These are phyloP conservation scores for Hypocreales sp. DNA, from an alignment of 2,329 filamentous ascomycete species.

Conservation along the genomic window DNA sequence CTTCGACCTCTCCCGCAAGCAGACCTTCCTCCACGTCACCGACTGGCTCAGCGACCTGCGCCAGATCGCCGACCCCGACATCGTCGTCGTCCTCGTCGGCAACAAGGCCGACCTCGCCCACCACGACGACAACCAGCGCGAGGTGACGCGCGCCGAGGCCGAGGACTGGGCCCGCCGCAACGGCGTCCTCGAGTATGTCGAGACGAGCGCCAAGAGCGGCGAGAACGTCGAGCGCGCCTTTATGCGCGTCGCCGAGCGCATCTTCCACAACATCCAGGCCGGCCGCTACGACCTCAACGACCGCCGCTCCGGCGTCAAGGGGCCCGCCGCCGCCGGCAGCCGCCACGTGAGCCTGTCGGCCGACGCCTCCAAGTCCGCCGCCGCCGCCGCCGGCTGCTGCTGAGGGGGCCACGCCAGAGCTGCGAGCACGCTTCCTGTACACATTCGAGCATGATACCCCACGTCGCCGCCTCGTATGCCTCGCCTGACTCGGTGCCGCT, in stretches of 20 bases:
- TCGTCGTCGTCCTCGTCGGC: slow-evolving; percentile 85
- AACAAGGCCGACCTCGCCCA: slow-evolving; percentile 81
- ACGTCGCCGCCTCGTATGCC: too few relatives aligned
- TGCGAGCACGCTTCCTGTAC: not conserved
- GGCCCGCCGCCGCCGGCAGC: slow-evolving; percentile 34
- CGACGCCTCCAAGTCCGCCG: slow-evolving; percentile 21
- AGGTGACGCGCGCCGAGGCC: slow-evolving; percentile 71
- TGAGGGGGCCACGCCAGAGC: slow-evolving; percentile 12
- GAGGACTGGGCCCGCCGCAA: slow-evolving; percentile 79
- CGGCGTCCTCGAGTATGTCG: slow-evolving; percentile 82
- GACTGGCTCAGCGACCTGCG: slow-evolving; percentile 90
- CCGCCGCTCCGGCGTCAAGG: slow-evolving; percentile 80
- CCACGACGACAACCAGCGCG: slow-evolving; percentile 44
- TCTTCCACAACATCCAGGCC: slow-evolving; percentile 92
- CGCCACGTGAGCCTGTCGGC: slow-evolving; percentile 29
- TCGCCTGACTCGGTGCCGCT: too few relatives aligned
- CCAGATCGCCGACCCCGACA: slow-evolving; percentile 89
- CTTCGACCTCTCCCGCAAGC: slow-evolving; percentile 78
- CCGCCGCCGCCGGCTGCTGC: slow-evolving; percentile 29
- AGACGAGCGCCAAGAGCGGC: slow-evolving; percentile 91
- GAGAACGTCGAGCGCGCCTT: slow-evolving; percentile 91
- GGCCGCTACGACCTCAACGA: slow-evolving; percentile 93
- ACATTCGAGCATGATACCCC: slow-evolving; percentile 14
- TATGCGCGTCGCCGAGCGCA: slow-evolving; percentile 81
- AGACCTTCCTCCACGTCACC: slow-evolving; percentile 77